phyloP scores from a whole-genome alignment of 164 flowering plant species.

The Vitis riparia region DNA sequence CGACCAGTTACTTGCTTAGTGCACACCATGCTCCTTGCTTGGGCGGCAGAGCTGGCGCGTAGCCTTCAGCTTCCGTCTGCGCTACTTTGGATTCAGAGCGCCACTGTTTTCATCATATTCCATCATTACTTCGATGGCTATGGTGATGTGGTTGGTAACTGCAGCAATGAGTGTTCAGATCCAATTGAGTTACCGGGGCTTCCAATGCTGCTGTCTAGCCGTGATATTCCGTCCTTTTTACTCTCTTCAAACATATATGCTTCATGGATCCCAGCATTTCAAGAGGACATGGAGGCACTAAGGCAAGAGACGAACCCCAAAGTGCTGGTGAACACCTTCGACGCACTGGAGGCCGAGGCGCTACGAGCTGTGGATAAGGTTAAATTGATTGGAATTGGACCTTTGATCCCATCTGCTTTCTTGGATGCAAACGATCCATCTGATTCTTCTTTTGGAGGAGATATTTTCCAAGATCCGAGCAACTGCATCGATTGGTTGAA shows the following conservation, averaged over 20 bases:
- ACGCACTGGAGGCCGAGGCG: slow-evolving; percentile 8
- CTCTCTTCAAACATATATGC: too few relatives aligned
- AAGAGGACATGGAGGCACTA: neutral
- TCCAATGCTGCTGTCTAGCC: too few relatives aligned
- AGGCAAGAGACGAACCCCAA: slow-evolving; percentile 4
- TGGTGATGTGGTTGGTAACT: slow-evolving; percentile 1
- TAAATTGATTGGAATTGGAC: slow-evolving; percentile 17
- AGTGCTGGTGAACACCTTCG: slow-evolving; percentile 19
- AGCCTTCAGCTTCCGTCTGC: slow-evolving; percentile 15
- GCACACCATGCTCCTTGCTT: slow-evolving; percentile 17
- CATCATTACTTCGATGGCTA: slow-evolving; percentile 15
- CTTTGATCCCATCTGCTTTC: slow-evolving; percentile 19
- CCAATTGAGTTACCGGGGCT: too few relatives aligned
- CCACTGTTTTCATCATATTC: slow-evolving; percentile 18
- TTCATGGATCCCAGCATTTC: neutral
- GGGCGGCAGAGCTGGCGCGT: slow-evolving; percentile 23
- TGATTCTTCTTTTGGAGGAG: slow-evolving; percentile 3
- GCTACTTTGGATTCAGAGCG: slow-evolving; percentile 21
- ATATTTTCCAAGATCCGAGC: neutral
- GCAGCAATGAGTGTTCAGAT: neutral
- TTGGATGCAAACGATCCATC: slow-evolving; percentile 8
- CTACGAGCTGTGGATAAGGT: neutral
- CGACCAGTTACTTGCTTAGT: neutral
- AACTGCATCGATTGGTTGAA: slow-evolving; percentile 17
- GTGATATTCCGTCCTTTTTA: too few relatives aligned